Evolutionary conservation across 1,284 basidiomycete genomes (phyloP), one percentile per base, ranked within the genome.

Genomic region (Fistulina hepatica): DNA sequence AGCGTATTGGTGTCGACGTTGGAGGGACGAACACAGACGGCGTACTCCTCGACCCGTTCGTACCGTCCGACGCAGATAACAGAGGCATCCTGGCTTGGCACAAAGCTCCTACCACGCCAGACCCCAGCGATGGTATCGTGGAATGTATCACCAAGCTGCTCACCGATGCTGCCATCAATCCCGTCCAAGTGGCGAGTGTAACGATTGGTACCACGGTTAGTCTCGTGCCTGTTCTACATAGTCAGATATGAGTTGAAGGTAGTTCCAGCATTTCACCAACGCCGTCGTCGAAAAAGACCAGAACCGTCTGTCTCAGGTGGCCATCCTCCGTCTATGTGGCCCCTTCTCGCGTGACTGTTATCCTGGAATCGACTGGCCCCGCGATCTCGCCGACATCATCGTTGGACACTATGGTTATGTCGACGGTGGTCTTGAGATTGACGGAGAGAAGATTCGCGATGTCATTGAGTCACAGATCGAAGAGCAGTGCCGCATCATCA

Each of bases 281-380:
- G 71, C 72, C 0, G 63, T 74, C 2, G 54, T 74, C 30, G 71
- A 74, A 50, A 56, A 62, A 24, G 65, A 73, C 44, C 52, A 54
- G 15, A 50, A 59, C 5, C 58, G 65, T 4, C 58, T 74, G 4
- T 60, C 66, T 17, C 67, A 64, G 31, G 70, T 74, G 1, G 71
- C 71, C 0, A 67, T 74, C 36, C 56, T 74, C 23, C 67, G 72
- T 36, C 56, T 74, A n/a, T 69, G 58, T 27, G 67, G 55, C 46
- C 67, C 44, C 42, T 71, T 48, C 61, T 67, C 54, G 49, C 68
- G 35, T 37, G 62, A 52, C 37, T 64, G 55, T 0, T 54, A 55
- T 27, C 61, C 59, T 0, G 63, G 58, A 12, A 52, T 64, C n/a
- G 56, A 58, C 2, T 64, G 60, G 46, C 61, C 60, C 1, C 36